Evolutionary conservation across 495 filamentous ascomycete genomes (phyloP).

Genomic region (Aspergillus incahuasiensis): DNA sequence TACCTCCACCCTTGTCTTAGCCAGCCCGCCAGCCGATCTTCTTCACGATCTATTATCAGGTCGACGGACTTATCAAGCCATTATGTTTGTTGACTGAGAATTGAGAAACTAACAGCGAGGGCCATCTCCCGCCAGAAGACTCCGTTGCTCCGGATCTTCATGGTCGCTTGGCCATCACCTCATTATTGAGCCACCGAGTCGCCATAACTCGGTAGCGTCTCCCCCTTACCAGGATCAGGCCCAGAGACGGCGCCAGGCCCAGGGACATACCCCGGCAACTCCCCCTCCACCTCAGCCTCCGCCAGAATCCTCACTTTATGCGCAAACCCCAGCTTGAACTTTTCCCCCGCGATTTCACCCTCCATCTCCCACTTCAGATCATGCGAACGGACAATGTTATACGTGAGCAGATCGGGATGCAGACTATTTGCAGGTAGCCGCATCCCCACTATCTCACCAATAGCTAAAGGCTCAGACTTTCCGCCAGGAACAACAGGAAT

Average conservation of each 20-base stretch:
- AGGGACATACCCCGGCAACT: neutral
- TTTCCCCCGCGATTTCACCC: neutral
- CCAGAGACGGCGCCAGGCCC: too few species aligned
- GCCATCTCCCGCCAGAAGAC: too few species aligned
- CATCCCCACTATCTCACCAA: neutral
- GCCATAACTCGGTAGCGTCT: neutral
- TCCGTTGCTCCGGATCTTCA: neutral
- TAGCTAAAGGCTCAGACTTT: neutral
- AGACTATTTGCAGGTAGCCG: neutral
- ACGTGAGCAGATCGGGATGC: neutral
- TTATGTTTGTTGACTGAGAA: too few species aligned
- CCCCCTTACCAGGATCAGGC: neutral
- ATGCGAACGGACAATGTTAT: neutral
- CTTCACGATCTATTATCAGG: neutral
- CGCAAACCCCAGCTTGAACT: neutral
- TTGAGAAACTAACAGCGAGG: too few species aligned
- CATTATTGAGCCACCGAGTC: neutral
- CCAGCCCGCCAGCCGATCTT: neutral
- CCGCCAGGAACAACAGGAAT: neutral
- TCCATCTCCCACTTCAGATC: neutral
- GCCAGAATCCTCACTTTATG: neutral
- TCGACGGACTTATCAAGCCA: neutral
- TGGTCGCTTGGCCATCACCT: neutral
- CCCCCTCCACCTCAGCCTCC: neutral
- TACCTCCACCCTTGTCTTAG: neutral